Base-by-base conservation (phyloP, 768 basidiomycete genomes). In the Phylloporus rhodoxanthus region DNA sequence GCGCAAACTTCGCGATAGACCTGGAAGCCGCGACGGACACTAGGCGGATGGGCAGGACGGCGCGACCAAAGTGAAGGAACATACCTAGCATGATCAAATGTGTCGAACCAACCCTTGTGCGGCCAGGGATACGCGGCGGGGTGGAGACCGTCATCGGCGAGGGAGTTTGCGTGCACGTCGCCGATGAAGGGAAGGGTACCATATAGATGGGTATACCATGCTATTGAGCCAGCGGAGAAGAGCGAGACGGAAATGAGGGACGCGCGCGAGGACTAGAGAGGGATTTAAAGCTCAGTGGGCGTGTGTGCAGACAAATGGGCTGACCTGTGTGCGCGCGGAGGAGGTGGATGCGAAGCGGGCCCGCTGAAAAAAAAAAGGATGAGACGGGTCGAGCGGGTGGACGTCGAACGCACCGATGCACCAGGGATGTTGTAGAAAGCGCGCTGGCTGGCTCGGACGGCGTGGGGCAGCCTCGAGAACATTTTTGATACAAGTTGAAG, bases 1-100 rank as follows among this genome's bases (percentile, higher is more conserved):
- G 96, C 91, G 67, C 96, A 99, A 49, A 99, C 96, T 73, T 99
- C 95, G 56, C 93, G 91, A 78, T 99, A 99, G 49, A 99, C 96
- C 70, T 88, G 84, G 75, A 90, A 94, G 34, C 92, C 94, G 65
- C 95, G 80, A 61, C 94, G 92, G 64, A 97, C 94, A 70, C 93
- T 95, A 57, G 44, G 36, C 47, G 37, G 32, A 30, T 33, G 50
- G 45, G 48, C 51, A 43, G 56, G 52, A 53, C 29, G 15, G 19
- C 44, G 43, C 51, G 17, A 23, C 32, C 46, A 10, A 49, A 39
- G 38, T 21, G 57, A 37, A 45, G 45, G 47, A 51, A 73, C 79
- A 68, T 74, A 93, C 95, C 92, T 86, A 54, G 91, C 82, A 69
- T 99, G 96, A 76, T 99, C 94, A 64, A 94, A 99, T 39, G 88